Evolutionary conservation across 371 early-diverging fungal genomes (phyloP), one percentile per base, ranked within the genome.

Genomic region (Haplosporangium sp.): DNA sequence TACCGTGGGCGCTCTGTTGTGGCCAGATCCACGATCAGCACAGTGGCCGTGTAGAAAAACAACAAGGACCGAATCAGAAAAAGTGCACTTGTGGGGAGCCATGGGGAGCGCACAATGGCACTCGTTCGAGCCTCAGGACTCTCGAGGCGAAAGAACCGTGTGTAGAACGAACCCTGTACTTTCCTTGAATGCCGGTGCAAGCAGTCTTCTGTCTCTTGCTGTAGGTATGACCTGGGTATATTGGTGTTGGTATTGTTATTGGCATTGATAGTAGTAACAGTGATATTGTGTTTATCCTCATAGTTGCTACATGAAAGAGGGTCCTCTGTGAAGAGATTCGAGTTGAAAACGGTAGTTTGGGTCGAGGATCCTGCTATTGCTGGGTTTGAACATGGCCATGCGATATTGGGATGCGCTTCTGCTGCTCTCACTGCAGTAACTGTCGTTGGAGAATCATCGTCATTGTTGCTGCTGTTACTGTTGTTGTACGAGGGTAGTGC

Each of bases 131-230:
- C 64, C 43, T 54, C 58, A 20, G 72, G 45, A 4, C 29, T 8
- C n/a, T 79, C 73, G 5, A 79, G 51, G 6, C 64, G 40, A 53
- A 79, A 79, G 46, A 72, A 54, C 7, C 79, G 72, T 20, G 69
- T 65, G 42, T 79, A 79, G 13, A 63, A 41, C 37, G 76, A 67
- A 12, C 55, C 41, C 16, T 43, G 69, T 0, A 67, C 16, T 40
- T 38, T 23, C 14, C 62, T 21, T 13, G 72, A 65, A 46, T 60
- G 66, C 21, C 68, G 57, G n/a, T 29, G 57, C 14, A 29, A 29
- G 29, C 29, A 29, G 2, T 29, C 29, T 29, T 29, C 29, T 29
- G 29, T 42, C 5, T 50, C 20, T n/a, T 20, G 50, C 8, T 10
- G 18, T 18, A 18, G 10, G 50, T 18, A 50, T 18, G 13, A 2